Base-by-base conservation (phyloP, 345 rosid genomes). In the Durio zibethinus region DNA sequence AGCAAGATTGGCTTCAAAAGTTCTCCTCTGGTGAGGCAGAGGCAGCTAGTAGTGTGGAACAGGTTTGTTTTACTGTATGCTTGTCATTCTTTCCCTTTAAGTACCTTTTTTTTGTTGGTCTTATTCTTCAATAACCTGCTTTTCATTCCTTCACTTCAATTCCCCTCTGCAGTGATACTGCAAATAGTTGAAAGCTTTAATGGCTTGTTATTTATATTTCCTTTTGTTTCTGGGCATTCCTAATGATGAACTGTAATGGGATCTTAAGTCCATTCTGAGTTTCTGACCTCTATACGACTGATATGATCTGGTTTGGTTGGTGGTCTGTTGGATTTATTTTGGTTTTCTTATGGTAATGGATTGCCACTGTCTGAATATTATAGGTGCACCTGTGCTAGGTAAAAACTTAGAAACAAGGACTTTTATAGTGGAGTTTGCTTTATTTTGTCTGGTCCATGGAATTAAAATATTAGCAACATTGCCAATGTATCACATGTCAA, bases 41-140 rank as follows among this genome's bases (percentile, higher is more conserved):
- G 45, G 79, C 73, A 78, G 78, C 86, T 73, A 86, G 88, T 79
- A 79, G 82, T 61, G 82, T 90, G 81, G 97, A 94, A 80, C 97
- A 92, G 93, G 97, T 94, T 83, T 73, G 84, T 80, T 69, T 83
- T 70, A 50, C 67, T 81, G 48, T 38, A 74, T 21, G 77, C 38
- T 74, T 74, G 40, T 54, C 52, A 3, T 56, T 73, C 25, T 29
- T 21, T 3, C 25, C 63, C 10, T 33, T 72, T 43, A 2, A 7
- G 40, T 25, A 29, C 48, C 36, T 7, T 52, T 48, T 18, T 54
- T 23, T 29, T 64, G 31, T 4, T 11, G 4, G 20, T 47, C 40
- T 16, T 27, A 69, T 69, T 47, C 40, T 47, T 47, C 9, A 69
- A 47, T 48, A 16, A 47, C 25, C 23, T 69, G 40, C 40, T 69